phyloP scores from a whole-genome alignment of 805 yeast species.

The Schizosaccharomyces osmophilus region DNA sequence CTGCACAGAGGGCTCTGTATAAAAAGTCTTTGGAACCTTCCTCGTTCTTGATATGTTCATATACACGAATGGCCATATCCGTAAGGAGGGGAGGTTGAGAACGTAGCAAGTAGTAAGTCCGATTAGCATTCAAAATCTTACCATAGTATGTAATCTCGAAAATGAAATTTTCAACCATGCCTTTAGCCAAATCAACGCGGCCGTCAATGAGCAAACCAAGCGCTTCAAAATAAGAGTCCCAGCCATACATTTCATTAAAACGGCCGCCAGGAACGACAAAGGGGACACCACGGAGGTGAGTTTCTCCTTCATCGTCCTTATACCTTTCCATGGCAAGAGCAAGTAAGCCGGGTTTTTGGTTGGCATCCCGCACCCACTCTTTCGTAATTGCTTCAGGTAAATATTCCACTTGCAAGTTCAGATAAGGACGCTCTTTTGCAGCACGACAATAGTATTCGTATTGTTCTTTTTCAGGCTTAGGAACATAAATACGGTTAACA shows the following conservation, averaged over 20 bases:
- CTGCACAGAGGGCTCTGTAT: slow-evolving; percentile 40
- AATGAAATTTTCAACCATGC: slow-evolving; percentile 78
- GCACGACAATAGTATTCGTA: slow-evolving; percentile 38
- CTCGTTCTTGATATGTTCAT: slow-evolving; percentile 21
- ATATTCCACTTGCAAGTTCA: slow-evolving; percentile 45
- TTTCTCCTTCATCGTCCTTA: slow-evolving; percentile 20
- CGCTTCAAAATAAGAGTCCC: slow-evolving; percentile 91
- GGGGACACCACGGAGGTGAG: slow-evolving; percentile 43
- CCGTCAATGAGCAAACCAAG: slow-evolving; percentile 53
- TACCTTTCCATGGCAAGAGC: slow-evolving; percentile 46
- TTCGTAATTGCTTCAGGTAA: slow-evolving; percentile 56
- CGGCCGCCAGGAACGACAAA: slow-evolving; percentile 95
- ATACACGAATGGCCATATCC: slow-evolving; percentile 62
- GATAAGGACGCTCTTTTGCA: slow-evolving; percentile 28
- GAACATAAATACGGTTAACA: slow-evolving; percentile 57
- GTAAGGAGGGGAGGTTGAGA: slow-evolving; percentile 94
- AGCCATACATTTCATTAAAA: slow-evolving; percentile 86
- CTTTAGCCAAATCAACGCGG: slow-evolving; percentile 46
- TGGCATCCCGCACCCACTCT: slow-evolving; percentile 50
- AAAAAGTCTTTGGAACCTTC: slow-evolving; percentile 32
- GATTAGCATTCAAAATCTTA: slow-evolving; percentile 76
- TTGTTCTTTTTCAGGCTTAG: slow-evolving; percentile 44
- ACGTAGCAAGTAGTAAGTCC: slow-evolving; percentile 71
- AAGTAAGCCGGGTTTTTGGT: slow-evolving; percentile 62
- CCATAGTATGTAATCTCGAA: slow-evolving; percentile 80